Base-by-base conservation (phyloP, 371 early-diverging fungal species). In the Homolaphlyctis polyrhiza region DNA sequence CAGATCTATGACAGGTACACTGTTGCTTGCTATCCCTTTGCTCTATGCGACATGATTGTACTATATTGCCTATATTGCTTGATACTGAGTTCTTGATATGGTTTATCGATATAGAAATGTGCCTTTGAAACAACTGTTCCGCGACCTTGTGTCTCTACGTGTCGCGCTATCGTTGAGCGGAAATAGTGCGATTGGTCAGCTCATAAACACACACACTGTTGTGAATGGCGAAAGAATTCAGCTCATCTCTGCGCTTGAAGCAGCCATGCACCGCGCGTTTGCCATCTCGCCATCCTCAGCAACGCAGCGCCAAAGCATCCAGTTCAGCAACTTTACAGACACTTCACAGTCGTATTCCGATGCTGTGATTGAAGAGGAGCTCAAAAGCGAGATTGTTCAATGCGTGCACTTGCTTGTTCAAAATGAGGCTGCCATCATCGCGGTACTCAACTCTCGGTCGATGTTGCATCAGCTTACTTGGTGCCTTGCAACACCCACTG, bases 401-500 rank as follows among this genome's bases (percentile, higher is more conserved):
- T 71, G 74, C 60, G 43, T 71, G 25, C 51, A 57, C n/a, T 27
- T 65, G 6, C 60, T 74, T 29, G 62, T 67, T 67, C 64, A 71
- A 32, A 47, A 25, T 27, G 65, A 74, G 13, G 58, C 59, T 30
- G 74, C 69, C 4, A 61, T 60, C 48, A 65, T 45, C 16, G 65
- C 68, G 14, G 65, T 68, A 6, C 13, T 74, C n/a, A 35, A 23
- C 6, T 66, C 65, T 2, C 62, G 61, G 14, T 33, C 47, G 5
- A 34, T 74, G 11, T 35, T 74, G 34, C 49, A 51, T 14, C 71
- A 74, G 54, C 57, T 71, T 30, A 60, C 60, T 16, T 68, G 52
- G 59, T 68, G 74, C 47, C 29, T 66, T 50, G 63, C 61, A 14
- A 29, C 35, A 35, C 66, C 64, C n/a, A 1, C 33, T 1, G 1